These are phyloP conservation scores for Ceratobasidium sp. DNA, from an alignment of 1,284 basidiomycete species.

Conservation along the genomic window DNA sequence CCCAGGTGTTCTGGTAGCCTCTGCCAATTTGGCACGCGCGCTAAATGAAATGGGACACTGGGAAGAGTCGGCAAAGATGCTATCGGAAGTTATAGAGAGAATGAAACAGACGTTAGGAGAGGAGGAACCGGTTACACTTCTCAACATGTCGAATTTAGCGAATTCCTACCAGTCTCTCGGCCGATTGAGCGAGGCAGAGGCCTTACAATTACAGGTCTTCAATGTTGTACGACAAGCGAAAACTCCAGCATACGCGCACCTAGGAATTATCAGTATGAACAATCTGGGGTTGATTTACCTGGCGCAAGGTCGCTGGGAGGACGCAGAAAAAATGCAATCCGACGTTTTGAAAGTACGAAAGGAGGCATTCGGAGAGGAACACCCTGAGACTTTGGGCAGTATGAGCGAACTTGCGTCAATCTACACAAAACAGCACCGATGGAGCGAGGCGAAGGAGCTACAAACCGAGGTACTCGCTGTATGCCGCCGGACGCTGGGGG, in stretches of 20 bases:
- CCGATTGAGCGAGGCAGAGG: not conserved
- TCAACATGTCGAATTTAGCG: not conserved
- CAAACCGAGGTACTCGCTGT: not conserved
- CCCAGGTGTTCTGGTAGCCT: not conserved
- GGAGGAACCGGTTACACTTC: not conserved
- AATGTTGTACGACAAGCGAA: not conserved
- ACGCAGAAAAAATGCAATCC: not conserved
- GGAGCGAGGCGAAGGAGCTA: not conserved
- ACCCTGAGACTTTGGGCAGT: not conserved
- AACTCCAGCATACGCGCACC: not conserved
- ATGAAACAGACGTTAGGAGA: not conserved
- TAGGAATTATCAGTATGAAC: not conserved
- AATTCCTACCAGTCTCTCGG: not conserved
- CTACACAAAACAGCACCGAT: not conserved
- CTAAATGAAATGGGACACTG: not conserved
- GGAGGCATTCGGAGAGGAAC: not conserved
- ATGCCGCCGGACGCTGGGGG: not conserved
- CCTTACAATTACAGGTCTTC: not conserved
- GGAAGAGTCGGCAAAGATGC: not conserved
- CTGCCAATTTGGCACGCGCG: not conserved
- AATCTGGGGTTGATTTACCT: not conserved
- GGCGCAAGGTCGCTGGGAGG: slow-evolving; percentile 7
- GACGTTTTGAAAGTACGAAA: not conserved
- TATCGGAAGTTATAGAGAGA: not conserved
- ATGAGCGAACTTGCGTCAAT: slow-evolving; percentile 5